Percentiles rank a stretch among this genome's conserved stretches.
Conservation (phyloP, 2,329 filamentous ascomycete species). For the Aspergillus pseudotamarii region DNA sequence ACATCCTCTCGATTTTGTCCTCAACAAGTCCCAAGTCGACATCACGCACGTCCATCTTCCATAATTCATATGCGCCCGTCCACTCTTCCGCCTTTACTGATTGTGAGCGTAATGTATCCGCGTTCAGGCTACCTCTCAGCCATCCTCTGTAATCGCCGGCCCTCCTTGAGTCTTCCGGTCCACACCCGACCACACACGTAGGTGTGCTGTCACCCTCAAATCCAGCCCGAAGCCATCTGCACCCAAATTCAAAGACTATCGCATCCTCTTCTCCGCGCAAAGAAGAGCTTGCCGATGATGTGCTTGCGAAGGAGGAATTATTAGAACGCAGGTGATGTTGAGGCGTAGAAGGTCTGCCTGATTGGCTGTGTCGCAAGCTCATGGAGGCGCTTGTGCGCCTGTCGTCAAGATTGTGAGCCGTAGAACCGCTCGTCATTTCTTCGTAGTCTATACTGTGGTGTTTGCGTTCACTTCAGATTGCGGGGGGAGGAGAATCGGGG, state of each 20-base stretch:
- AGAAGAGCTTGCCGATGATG: constrained; percentile 59
- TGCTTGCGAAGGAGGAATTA: constrained; percentile 56
- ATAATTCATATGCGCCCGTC: constrained; percentile 67
- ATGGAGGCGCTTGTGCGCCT: constrained; percentile 27
- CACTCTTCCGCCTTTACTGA: constrained; percentile 40
- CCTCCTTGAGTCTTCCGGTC: constrained; percentile 74
- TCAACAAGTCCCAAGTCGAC: constrained; percentile 78
- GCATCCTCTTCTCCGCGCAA: constrained; percentile 79
- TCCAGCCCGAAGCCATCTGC: constrained; percentile 76
- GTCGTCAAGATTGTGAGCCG: constrained; percentile 28
- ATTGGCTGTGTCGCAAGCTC: constrained; percentile 34
- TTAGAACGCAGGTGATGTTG: constrained; percentile 49
- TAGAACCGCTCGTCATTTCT: constrained; percentile 24
- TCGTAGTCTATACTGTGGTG: constrained; percentile 6
- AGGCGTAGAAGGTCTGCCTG: constrained; percentile 55
- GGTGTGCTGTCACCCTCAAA: constrained; percentile 83
- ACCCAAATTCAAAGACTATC: constrained; percentile 79
- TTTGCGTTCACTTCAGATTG: constrained; percentile 12
- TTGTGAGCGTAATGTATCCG: constrained; percentile 43
- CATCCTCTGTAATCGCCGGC: constrained; percentile 80
- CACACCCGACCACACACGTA: constrained; percentile 70
- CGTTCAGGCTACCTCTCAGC: constrained; percentile 56
- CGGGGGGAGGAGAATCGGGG: constrained; percentile 16
- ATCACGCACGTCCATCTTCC: constrained; percentile 72
- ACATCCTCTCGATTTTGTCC: constrained; percentile 81